Conservation (phyloP, 208 protist species). For the Wallacemonas sp. region DNA sequence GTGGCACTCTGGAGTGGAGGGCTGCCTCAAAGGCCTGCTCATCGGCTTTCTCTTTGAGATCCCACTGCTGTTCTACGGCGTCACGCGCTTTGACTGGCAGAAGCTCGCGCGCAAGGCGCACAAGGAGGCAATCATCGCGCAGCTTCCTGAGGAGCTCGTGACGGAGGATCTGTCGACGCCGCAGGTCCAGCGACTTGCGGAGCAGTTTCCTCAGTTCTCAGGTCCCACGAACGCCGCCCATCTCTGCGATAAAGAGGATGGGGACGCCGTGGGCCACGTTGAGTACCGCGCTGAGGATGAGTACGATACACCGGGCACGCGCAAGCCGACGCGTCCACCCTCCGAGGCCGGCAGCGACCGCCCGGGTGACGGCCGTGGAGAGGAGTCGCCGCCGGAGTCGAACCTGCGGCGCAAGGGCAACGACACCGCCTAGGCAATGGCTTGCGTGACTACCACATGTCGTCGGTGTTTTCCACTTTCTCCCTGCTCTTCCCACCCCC, state of each 20-base stretch:
- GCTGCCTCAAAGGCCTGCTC: slow-evolving; percentile 48
- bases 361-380: background rate
- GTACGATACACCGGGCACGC: slow-evolving; percentile 4
- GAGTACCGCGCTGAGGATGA: background rate
- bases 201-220: slow-evolving; percentile 1
- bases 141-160: slow-evolving; percentile 11
- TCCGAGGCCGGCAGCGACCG: background rate
- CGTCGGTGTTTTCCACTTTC: background rate
- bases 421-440: no score
- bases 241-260: background rate
- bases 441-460: no score
- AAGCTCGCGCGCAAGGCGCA: slow-evolving; percentile 44
- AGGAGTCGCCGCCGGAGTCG: background rate
- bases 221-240: background rate
- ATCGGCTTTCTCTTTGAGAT: slow-evolving; percentile 61
- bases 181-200: slow-evolving; percentile 11
- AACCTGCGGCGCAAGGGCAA: no score
- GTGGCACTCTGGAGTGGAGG: slow-evolving; percentile 44
- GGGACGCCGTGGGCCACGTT: background rate
- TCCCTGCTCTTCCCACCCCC: background rate
- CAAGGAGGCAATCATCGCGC: slow-evolving; percentile 11
- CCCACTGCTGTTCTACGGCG: slow-evolving; percentile 44
- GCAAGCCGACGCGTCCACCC: background rate
- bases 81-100: slow-evolving; percentile 57
- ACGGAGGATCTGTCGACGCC: background rate